Percentiles rank a stretch among this genome's conserved stretches.
Conservation (phyloP, 345 rosid species). For the Euphorbia tirucalli region DNA sequence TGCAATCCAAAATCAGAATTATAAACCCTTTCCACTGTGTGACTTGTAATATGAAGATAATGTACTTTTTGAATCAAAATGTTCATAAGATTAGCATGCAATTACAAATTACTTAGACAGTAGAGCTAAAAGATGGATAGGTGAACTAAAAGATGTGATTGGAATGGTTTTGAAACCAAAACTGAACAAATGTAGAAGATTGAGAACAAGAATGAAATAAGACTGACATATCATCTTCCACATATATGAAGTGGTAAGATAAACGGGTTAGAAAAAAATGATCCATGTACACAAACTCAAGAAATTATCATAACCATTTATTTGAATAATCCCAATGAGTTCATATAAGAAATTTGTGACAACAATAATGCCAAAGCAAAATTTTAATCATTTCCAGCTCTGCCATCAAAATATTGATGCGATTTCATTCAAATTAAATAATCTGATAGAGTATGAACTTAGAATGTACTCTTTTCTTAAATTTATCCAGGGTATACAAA, state of each 20-base stretch:
- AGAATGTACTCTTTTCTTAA: neutral
- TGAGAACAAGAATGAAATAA: neutral
- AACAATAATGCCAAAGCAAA: neutral
- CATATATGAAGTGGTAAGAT: neutral
- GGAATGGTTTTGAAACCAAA: neutral
- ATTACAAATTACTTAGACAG: neutral
- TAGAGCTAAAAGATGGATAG: neutral
- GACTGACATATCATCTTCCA: neutral
- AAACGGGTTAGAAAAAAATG: neutral
- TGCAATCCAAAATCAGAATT: too few relatives aligned
- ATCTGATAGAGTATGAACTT: neutral
- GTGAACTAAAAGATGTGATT: neutral
- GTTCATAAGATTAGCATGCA: neutral
- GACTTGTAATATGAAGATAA: too few relatives aligned
- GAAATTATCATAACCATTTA: neutral
- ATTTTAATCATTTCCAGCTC: neutral
- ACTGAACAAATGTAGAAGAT: neutral
- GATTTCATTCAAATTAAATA: neutral
- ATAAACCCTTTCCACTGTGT: too few relatives aligned
- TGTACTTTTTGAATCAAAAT: too few relatives aligned
- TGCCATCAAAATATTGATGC: neutral
- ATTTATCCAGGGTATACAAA: neutral
- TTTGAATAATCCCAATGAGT: neutral
- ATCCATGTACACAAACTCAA: too few relatives aligned
- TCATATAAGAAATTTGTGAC: neutral